Percentiles rank a stretch among this genome's conserved stretches.
Evolutionary conservation across 1,284 basidiomycete genomes (phyloP).

Genomic region (Papiliotrema flavescens): DNA sequence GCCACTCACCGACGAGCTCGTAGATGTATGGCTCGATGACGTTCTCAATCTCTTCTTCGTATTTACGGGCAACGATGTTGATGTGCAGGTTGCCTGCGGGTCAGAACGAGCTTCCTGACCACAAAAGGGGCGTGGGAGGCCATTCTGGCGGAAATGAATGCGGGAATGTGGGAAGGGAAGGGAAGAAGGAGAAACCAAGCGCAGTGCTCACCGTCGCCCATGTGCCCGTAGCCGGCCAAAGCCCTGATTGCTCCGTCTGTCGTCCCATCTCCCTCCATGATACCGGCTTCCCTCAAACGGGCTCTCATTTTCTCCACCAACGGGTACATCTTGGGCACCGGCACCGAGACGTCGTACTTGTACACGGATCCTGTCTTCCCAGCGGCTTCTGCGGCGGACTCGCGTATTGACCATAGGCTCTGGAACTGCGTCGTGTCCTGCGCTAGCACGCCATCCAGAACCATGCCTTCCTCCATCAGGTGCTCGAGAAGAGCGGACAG

Average conservation of each 20-base stretch:
- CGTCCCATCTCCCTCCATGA: slow-evolving; percentile 59
- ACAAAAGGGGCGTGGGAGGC: no score
- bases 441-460: slow-evolving; percentile 87
- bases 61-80: slow-evolving; percentile 84
- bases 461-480: slow-evolving; percentile 72
- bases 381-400: slow-evolving; percentile 89
- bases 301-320: slow-evolving; percentile 79
- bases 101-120: not conserved
- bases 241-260: slow-evolving; percentile 64
- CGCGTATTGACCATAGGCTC: slow-evolving; percentile 86
- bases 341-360: slow-evolving; percentile 97
- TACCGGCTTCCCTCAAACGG: slow-evolving; percentile 67
- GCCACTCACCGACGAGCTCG: slow-evolving; percentile 65
- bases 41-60: slow-evolving; percentile 75
- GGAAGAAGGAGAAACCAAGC: no score
- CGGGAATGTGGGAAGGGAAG: no score
- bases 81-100: slow-evolving; percentile 82
- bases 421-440: slow-evolving; percentile 88
- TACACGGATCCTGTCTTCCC: slow-evolving; percentile 93
- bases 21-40: slow-evolving; percentile 95
- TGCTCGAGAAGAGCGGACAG: slow-evolving; percentile 73
- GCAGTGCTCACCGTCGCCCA: slow-evolving; percentile 76
- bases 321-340: slow-evolving; percentile 80
- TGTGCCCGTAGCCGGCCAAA: slow-evolving; percentile 91
- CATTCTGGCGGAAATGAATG: no score